These are phyloP conservation scores for Croton laevigatus DNA, from an alignment of 441 rosid genomes.

Conservation along the genomic window DNA sequence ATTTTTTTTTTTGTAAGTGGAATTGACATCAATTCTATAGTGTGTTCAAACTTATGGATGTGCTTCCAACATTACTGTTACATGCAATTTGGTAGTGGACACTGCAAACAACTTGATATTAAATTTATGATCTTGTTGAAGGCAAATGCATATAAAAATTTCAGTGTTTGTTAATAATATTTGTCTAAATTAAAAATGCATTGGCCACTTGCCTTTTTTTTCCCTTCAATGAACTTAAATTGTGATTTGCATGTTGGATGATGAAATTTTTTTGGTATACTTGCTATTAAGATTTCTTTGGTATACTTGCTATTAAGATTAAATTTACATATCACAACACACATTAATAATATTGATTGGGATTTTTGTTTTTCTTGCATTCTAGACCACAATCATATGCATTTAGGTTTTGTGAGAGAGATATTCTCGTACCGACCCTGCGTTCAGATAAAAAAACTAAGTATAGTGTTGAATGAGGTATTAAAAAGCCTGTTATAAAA, in stretches of 20 bases:
- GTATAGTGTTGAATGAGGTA: not conserved
- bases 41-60: not conserved
- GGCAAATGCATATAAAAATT: not conserved
- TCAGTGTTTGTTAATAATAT: not conserved
- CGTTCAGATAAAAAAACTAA: not conserved
- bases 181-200: not conserved
- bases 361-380: too few species aligned
- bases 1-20: not conserved
- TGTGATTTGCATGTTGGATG: not conserved
- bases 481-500: not conserved
- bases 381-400: too few species aligned
- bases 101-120: not conserved
- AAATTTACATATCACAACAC: not conserved
- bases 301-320: not conserved
- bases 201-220: not conserved
- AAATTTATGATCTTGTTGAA: not conserved
- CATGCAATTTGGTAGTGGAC: conserved; percentile 1
- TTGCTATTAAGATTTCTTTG: too few species aligned
- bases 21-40: not conserved
- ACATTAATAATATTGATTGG: too few species aligned
- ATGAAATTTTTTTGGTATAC: not conserved
- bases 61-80: not conserved
- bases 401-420: too few species aligned
- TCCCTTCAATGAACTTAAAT: not conserved
- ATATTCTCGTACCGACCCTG: too few species aligned